These are phyloP conservation scores for Plectranthus barbatus DNA, from an alignment of 257 asterid species.

Conservation along the genomic window DNA sequence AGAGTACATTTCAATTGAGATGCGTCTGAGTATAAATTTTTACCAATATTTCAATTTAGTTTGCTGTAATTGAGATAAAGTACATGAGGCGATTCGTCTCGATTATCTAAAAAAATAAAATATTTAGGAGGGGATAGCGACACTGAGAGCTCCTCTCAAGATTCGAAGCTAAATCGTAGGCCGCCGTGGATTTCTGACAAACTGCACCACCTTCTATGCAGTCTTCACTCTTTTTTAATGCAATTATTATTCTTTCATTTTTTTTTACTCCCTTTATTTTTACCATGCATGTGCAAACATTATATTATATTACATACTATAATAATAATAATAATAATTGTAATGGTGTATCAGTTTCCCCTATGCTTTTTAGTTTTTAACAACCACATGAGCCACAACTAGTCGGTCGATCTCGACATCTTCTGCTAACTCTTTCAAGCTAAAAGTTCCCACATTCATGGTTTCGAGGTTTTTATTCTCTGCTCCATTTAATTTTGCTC, in stretches of 20 bases:
- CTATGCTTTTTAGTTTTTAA: neutral
- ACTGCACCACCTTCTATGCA: constrained; percentile 30
- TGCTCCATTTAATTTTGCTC: constrained; percentile 23
- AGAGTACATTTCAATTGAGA: too few species aligned
- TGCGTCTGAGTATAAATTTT: too few species aligned
- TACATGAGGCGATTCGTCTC: neutral
- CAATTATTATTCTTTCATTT: neutral
- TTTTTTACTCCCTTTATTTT: constrained; percentile 9
- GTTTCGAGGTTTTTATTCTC: constrained; percentile 34
- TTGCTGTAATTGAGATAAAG: neutral
- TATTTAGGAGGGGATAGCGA: constrained; percentile 15
- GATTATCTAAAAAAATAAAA: neutral
- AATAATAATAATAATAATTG: too few species aligned
- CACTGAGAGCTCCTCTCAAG: constrained; percentile 41
- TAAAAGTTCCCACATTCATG: constrained; percentile 22
- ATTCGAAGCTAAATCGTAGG: constrained; percentile 14
- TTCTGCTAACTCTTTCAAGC: constrained; percentile 22
- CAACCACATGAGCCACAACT: constrained; percentile 4
- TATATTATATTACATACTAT: neutral
- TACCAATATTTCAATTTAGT: too few species aligned
- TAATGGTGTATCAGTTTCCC: too few species aligned
- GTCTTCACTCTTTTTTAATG: neutral
- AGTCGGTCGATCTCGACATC: constrained; percentile 49
- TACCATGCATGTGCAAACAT: constrained; percentile 36
- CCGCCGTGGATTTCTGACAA: constrained; percentile 17